A percentile compares a stretch with the other conserved stretches of the same genome.
Conservation (phyloP, 208 protist species). For the Trypanosoma avium region DNA sequence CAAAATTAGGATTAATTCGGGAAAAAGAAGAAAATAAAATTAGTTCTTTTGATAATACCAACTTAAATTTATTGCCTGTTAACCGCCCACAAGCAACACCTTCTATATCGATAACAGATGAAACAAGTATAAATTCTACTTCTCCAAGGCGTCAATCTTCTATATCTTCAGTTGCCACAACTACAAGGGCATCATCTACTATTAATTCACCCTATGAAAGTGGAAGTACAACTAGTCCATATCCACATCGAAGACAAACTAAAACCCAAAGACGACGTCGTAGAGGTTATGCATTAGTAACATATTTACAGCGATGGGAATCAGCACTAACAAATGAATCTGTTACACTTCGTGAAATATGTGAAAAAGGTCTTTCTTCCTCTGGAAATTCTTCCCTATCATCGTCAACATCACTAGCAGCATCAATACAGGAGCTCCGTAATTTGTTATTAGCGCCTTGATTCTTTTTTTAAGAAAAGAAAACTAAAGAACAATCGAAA, state of each 20-base stretch:
- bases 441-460: background rate
- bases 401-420: background rate
- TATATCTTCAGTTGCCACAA: conserved; percentile 4
- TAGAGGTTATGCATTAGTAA: conserved; percentile 42
- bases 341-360: background rate
- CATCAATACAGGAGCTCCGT: conserved; percentile 2
- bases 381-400: background rate
- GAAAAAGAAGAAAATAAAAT: conserved; percentile 6
- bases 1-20: conserved; percentile 35
- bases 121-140: background rate
- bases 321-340: conserved; percentile 24
- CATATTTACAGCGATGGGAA: conserved; percentile 57
- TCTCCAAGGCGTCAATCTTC: background rate
- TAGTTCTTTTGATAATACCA: background rate
- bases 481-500: too few species aligned
- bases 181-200: background rate
- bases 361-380: conserved; percentile 3
- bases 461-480: too few species aligned
- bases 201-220: background rate
- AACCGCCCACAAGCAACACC: background rate
- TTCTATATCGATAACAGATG: conserved; percentile 6
- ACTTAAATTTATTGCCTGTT: background rate
- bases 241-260: background rate
- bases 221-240: background rate
- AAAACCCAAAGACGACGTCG: conserved; percentile 25